A percentile compares a stretch with the other conserved stretches of the same genome.
Conservation (phyloP, 1,284 basidiomycete species). For the Leccinum pachyderme region DNA sequence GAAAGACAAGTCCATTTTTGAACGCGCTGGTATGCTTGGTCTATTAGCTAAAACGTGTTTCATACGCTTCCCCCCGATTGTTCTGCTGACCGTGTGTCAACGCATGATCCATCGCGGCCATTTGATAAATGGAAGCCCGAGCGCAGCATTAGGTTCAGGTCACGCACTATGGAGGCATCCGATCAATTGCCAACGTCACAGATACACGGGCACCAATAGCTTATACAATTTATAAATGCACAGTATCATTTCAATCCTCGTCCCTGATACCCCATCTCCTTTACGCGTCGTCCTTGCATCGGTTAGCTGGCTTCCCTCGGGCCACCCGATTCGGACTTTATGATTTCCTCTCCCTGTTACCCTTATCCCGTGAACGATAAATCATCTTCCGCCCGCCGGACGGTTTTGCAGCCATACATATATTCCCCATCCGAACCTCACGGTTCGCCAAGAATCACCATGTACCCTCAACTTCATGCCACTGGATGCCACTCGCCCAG, state of each 20-base stretch:
- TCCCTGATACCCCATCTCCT: slow-evolving; percentile 29
- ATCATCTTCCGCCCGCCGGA: slow-evolving; percentile 20
- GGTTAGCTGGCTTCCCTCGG: slow-evolving; percentile 18
- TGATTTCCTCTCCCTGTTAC: slow-evolving; percentile 32
- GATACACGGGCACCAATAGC: slow-evolving; percentile 13
- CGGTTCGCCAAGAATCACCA: slow-evolving; percentile 18
- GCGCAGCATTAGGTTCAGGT: slow-evolving; percentile 27
- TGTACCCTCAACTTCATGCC: slow-evolving; percentile 27
- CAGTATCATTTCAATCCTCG: slow-evolving; percentile 21
- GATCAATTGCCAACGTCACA: slow-evolving; percentile 33
- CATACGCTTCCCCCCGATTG: slow-evolving; percentile 24
- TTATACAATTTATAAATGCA: slow-evolving; percentile 29
- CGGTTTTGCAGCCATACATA: slow-evolving; percentile 30
- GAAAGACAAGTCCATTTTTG: slow-evolving; percentile 26
- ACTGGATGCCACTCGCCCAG: slow-evolving; percentile 21
- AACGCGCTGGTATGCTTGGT: slow-evolving; percentile 10
- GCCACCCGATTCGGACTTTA: slow-evolving; percentile 23
- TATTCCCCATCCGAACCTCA: slow-evolving; percentile 30
- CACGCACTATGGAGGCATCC: slow-evolving; percentile 31
- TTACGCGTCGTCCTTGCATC: slow-evolving; percentile 14
- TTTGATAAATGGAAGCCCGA: slow-evolving; percentile 36
- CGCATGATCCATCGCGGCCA: slow-evolving; percentile 25
- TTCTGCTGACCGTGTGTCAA: slow-evolving; percentile 20
- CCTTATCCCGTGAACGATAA: slow-evolving; percentile 27
- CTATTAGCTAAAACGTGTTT: slow-evolving; percentile 33